A percentile compares a stretch with the other conserved stretches of the same genome.
phyloP scores from a whole-genome alignment of 2,329 filamentous ascomycete genomes.

The Epichloe coenophiala region DNA sequence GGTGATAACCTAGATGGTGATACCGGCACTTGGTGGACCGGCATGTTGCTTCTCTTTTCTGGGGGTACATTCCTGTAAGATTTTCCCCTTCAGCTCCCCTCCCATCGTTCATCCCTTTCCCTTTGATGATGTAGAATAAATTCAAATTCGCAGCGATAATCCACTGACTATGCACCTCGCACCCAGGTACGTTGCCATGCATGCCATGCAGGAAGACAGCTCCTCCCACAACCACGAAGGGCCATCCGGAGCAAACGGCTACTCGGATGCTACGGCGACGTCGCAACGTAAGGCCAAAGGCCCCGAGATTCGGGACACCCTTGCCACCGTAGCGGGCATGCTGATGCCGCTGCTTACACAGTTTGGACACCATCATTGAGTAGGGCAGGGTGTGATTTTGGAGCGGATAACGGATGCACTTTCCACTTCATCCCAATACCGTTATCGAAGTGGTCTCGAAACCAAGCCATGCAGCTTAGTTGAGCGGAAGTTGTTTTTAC shows the following conservation, averaged over 20 bases:
- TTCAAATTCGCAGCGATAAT: neutral
- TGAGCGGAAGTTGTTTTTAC: too few species aligned
- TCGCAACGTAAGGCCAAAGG: constrained; percentile 38
- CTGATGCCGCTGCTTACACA: constrained; percentile 64
- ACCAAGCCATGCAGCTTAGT: too few species aligned
- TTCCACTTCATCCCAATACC: neutral
- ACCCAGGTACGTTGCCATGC: constrained; percentile 86
- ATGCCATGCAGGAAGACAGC: constrained; percentile 80
- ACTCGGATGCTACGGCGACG: constrained; percentile 31
- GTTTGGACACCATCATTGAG: constrained; percentile 53
- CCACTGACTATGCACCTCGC: neutral
- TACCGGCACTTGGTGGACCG: constrained; percentile 72
- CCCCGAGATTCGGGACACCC: constrained; percentile 52
- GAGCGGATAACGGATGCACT: neutral
- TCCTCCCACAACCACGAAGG: constrained; percentile 38
- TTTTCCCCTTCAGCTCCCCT: neutral
- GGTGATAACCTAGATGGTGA: constrained; percentile 45
- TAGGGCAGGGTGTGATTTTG: neutral
- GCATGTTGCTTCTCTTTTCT: constrained; percentile 86
- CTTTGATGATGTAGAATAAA: neutral
- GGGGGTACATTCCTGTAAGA: constrained; percentile 93
- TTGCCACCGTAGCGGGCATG: constrained; percentile 65
- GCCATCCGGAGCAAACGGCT: constrained; percentile 35
- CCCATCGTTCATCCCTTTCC: neutral
- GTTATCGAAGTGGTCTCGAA: too few species aligned